phyloP scores from a whole-genome alignment of 2,329 filamentous ascomycete species.

The Cercospora berteroae region DNA sequence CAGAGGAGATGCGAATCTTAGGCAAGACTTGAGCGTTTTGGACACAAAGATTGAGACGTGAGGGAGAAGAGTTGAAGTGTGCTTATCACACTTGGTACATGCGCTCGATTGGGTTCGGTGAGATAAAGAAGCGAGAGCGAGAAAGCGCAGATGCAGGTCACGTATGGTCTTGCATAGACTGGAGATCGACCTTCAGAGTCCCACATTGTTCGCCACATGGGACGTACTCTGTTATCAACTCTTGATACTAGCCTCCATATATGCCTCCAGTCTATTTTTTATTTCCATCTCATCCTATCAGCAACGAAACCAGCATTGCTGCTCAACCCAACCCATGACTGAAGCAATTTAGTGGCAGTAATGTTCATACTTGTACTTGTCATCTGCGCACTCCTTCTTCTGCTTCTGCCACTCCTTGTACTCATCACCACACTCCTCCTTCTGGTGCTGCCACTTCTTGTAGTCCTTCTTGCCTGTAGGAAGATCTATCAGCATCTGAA shows the following conservation, averaged over 20 bases:
- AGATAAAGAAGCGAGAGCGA: background rate
- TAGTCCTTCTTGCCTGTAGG: slow-evolving; percentile 1
- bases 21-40: background rate
- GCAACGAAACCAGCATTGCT: background rate
- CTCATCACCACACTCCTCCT: background rate
- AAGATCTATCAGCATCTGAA: background rate
- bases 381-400: slow-evolving; percentile 1
- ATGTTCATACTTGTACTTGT: background rate
- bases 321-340: background rate
- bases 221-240: too few species aligned
- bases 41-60: background rate
- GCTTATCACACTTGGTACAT: background rate
- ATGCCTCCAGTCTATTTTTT: background rate
- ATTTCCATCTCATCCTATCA: background rate
- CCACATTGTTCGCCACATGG: background rate
- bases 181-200: background rate
- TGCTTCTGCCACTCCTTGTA: background rate
- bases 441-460: slow-evolving; percentile 5
- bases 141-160: background rate
- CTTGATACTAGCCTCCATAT: background rate
- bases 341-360: background rate
- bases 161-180: background rate
- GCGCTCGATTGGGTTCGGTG: background rate
- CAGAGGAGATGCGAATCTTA: slow-evolving; percentile 25
- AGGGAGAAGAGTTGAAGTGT: background rate